Percentiles rank a stretch among this genome's conserved stretches.
Conservation (phyloP, 257 asterid species). For the Knoxia roxburghii region DNA sequence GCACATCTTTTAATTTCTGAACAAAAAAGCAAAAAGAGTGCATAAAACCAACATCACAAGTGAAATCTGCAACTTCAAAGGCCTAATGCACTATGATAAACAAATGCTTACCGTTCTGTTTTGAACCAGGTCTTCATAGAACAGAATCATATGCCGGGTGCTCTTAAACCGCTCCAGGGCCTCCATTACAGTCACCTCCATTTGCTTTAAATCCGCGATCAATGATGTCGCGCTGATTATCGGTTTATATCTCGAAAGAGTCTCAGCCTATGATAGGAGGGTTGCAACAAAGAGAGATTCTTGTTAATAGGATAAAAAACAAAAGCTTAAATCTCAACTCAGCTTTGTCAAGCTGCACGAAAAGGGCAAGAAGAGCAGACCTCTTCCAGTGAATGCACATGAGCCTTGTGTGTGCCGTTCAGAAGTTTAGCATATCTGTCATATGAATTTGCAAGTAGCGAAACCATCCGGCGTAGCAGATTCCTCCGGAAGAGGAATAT, state of each 20-base stretch:
- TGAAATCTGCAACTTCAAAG: neutral
- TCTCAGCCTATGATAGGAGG: slow-evolving; percentile 52
- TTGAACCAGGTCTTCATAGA: slow-evolving; percentile 78
- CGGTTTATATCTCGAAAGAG: slow-evolving; percentile 79
- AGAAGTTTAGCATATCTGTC: slow-evolving; percentile 34
- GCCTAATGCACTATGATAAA: slow-evolving; percentile 1
- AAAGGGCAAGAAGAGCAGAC: slow-evolving; percentile 13
- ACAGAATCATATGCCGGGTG: slow-evolving; percentile 66
- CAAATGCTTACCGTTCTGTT: slow-evolving; percentile 56
- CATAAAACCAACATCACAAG: too few relatives aligned
- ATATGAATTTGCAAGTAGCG: slow-evolving; percentile 35
- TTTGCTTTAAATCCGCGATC: slow-evolving; percentile 47
- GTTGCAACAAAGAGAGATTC: slow-evolving; percentile 9
- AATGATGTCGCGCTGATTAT: slow-evolving; percentile 48
- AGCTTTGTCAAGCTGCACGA: neutral
- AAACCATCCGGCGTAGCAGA: slow-evolving; percentile 38
- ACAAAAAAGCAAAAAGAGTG: neutral
- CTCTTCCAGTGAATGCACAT: slow-evolving; percentile 37
- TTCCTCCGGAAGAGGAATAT: slow-evolving; percentile 39
- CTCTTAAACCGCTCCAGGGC: slow-evolving; percentile 55
- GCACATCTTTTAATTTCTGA: slow-evolving; percentile 73
- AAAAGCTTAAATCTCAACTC: neutral
- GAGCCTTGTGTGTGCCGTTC: slow-evolving; percentile 45
- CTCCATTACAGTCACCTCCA: slow-evolving; percentile 51
- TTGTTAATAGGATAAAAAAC: neutral